Conservation (phyloP, 768 basidiomycete species). For the Suillus weaverae region DNA sequence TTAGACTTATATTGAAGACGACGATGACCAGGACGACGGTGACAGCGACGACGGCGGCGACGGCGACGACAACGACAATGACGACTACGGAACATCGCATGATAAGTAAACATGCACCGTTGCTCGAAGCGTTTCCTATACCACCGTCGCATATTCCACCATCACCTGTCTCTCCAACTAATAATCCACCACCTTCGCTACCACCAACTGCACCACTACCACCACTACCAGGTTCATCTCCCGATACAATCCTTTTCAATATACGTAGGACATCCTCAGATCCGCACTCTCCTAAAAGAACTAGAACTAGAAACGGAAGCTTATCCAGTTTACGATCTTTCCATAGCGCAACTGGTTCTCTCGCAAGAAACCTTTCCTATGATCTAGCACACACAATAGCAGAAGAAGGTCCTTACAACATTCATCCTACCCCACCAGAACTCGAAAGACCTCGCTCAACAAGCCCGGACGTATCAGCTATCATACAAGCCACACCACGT, state of each 20-base stretch:
- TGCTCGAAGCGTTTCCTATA: slow-evolving; percentile 38
- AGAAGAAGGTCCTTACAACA: slow-evolving; percentile 1
- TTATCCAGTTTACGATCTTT: not conserved
- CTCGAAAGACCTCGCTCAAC: slow-evolving; percentile 20
- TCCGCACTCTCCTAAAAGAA: not conserved
- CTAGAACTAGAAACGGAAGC: not conserved
- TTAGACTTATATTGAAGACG: not conserved
- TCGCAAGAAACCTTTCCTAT: not conserved
- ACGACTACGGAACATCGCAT: slow-evolving; percentile 8
- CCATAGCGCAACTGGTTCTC: not conserved
- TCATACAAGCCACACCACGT: slow-evolving; percentile 40
- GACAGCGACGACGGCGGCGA: not conserved
- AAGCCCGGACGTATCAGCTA: slow-evolving; percentile 42
- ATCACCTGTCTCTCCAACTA: slow-evolving; percentile 17
- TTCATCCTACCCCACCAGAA: slow-evolving; percentile 9
- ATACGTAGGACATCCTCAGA: not conserved
- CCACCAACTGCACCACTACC: slow-evolving; percentile 64
- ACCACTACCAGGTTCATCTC: slow-evolving; percentile 63
- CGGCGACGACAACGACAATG: not conserved
- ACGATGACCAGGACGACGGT: not conserved
- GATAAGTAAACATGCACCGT: slow-evolving; percentile 31
- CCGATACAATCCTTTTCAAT: slow-evolving; percentile 15
- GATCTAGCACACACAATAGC: not conserved
- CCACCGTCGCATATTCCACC: slow-evolving; percentile 36
- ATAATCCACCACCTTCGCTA: slow-evolving; percentile 54